Percentiles rank a stretch among this genome's conserved stretches.
Conservation (phyloP, 352 stramenopile genomes). For the Globisporangium nodosum region DNA sequence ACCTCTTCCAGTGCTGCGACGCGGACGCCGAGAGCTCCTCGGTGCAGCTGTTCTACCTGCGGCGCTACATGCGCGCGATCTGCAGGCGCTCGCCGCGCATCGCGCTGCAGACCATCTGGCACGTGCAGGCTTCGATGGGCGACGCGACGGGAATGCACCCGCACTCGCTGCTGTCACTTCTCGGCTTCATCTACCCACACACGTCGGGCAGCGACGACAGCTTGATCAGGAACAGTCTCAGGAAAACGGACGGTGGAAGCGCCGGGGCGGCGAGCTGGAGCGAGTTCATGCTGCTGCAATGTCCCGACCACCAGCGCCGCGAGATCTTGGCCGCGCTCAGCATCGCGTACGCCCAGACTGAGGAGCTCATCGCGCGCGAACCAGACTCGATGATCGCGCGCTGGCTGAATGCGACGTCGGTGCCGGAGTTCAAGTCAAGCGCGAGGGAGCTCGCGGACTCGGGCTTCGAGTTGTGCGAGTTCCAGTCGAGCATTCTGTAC, state of each 20-base stretch:
- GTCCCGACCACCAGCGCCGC: slow-evolving; percentile 43
- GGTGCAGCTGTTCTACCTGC: slow-evolving; percentile 59
- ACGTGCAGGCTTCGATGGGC: slow-evolving; percentile 57
- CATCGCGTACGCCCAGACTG: slow-evolving; percentile 25
- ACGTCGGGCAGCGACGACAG: not conserved
- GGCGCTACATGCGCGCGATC: slow-evolving; percentile 64
- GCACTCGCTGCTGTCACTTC: slow-evolving; percentile 52
- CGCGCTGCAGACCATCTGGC: slow-evolving; percentile 76
- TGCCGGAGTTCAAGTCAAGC: slow-evolving; percentile 45
- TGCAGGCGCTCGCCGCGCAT: slow-evolving; percentile 65
- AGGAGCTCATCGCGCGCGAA: slow-evolving; percentile 42
- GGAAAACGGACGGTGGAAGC: not conserved
- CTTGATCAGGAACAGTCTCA: not conserved
- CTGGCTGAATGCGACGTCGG: slow-evolving; percentile 50
- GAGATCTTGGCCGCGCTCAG: slow-evolving; percentile 41
- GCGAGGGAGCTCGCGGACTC: slow-evolving; percentile 37
- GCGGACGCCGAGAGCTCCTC: slow-evolving; percentile 36
- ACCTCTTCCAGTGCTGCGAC: slow-evolving; percentile 72
- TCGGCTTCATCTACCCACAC: slow-evolving; percentile 61
- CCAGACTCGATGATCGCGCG: slow-evolving; percentile 45
- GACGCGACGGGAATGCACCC: slow-evolving; percentile 50
- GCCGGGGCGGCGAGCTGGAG: slow-evolving; percentile 37
- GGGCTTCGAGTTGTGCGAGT: slow-evolving; percentile 55
- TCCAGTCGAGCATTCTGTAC: slow-evolving; percentile 69
- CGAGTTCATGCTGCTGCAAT: slow-evolving; percentile 55